phyloP scores from a whole-genome alignment of 129 eudicot genomes.

The Flaveria brownii region DNA sequence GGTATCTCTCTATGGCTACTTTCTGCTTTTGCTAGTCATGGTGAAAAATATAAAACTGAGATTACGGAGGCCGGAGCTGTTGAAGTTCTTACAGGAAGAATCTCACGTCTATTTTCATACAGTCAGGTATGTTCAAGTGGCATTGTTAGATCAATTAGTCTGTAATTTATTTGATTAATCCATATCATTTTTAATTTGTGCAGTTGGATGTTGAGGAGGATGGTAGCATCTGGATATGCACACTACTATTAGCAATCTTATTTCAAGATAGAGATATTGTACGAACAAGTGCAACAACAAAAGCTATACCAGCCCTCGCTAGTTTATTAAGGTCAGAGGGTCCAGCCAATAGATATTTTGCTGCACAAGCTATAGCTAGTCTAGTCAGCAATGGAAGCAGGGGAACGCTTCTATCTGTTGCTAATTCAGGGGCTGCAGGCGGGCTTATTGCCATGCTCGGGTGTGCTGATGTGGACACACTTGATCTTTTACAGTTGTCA shows the following conservation, averaged over 20 bases:
- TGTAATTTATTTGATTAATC: neutral
- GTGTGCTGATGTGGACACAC: conserved; percentile 73
- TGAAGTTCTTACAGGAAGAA: conserved; percentile 89
- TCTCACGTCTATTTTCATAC: conserved; percentile 60
- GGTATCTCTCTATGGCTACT: conserved; percentile 86
- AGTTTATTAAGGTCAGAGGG: conserved; percentile 82
- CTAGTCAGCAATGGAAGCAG: conserved; percentile 96
- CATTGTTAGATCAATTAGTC: conserved; percentile 2
- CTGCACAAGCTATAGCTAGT: conserved; percentile 93
- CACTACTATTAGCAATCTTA: conserved; percentile 71
- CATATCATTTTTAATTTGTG: neutral
- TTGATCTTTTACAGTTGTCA: conserved; percentile 68
- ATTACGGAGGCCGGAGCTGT: conserved; percentile 92
- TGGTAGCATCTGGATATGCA: conserved; percentile 76
- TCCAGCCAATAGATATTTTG: conserved; percentile 78
- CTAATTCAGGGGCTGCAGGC: conserved; percentile 91
- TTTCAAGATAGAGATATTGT: conserved; percentile 93
- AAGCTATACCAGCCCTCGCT: conserved; percentile 79
- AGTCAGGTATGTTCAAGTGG: conserved; percentile 50
- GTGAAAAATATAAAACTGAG: conserved; percentile 60
- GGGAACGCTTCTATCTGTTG: conserved; percentile 97
- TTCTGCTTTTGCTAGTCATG: conserved; percentile 76
- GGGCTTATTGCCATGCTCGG: conserved; percentile 95
- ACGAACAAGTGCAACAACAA: conserved; percentile 80
- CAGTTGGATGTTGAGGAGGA: conserved; percentile 77